These are phyloP conservation scores for Fermentozyma sake DNA, from an alignment of 1,139 yeast species.

Conservation along the genomic window DNA sequence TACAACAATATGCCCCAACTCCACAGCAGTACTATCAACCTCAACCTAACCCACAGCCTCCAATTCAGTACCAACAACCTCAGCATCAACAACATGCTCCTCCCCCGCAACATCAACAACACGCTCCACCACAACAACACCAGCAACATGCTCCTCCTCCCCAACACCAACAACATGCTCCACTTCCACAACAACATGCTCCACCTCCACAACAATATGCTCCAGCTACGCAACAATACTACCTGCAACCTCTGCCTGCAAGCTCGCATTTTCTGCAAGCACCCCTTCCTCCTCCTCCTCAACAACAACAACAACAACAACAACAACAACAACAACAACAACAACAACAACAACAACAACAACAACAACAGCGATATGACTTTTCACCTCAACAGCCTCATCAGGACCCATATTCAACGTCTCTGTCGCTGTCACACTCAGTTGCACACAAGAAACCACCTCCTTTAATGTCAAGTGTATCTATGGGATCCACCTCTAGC, in stretches of 20 bases:
- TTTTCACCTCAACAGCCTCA: conserved; percentile 2
- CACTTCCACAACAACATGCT: conserved; percentile 3
- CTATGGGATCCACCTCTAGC: conserved; percentile 4
- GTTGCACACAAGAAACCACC: conserved; percentile 13
- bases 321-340: conserved; percentile 10
- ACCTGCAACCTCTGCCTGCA: conserved; percentile 6
- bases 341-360: conserved; percentile 3
- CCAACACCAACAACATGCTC: conserved; percentile 4
- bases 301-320: conserved; percentile 9
- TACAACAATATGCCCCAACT: conserved; percentile 13
- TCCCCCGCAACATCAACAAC: conserved; percentile 8
- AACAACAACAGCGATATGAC: conserved; percentile 4
- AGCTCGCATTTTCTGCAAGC: conserved; percentile 7
- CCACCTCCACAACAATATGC: conserved; percentile 10
- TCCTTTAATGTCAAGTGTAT: conserved; percentile 5
- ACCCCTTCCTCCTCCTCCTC: conserved; percentile 7
- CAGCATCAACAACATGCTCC: conserved; percentile 6
- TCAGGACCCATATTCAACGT: conserved; percentile 4
- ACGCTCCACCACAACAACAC: conserved; percentile 2
- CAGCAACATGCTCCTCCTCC: conserved; percentile 9
- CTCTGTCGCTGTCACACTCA: no score
- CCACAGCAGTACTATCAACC: conserved; percentile 14
- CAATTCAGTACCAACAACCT: conserved; percentile 1
- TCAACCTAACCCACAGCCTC: conserved; percentile 3
- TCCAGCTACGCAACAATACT: conserved; percentile 15